phyloP scores from a whole-genome alignment of 129 eudicot species.

The Tagetes patula region DNA sequence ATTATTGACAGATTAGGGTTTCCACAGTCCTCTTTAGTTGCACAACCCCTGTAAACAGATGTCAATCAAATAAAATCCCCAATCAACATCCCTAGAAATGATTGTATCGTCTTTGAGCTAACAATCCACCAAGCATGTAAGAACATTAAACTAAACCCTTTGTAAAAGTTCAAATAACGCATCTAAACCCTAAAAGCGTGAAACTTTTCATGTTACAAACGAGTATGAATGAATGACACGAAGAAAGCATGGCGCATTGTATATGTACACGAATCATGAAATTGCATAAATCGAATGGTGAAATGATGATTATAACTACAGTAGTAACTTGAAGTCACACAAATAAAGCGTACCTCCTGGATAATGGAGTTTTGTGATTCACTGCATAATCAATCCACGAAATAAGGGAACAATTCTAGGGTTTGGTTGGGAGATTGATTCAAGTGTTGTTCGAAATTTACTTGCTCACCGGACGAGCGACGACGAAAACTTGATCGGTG shows the following conservation, averaged over 20 bases:
- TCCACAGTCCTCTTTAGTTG: neutral
- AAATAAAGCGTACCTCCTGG: neutral
- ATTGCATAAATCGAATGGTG: neutral
- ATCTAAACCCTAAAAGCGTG: slow-evolving; percentile 31
- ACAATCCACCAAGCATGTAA: slow-evolving; percentile 10
- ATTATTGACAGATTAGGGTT: slow-evolving; percentile 22
- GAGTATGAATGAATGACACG: neutral
- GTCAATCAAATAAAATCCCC: neutral
- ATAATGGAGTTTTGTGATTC: neutral
- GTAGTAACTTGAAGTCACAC: slow-evolving; percentile 21
- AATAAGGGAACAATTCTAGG: slow-evolving; percentile 18
- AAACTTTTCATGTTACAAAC: neutral
- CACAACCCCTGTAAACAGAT: neutral
- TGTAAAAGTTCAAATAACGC: neutral
- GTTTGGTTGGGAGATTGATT: neutral
- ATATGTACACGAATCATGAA: neutral
- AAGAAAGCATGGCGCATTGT: slow-evolving; percentile 1
- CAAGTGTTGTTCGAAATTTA: neutral
- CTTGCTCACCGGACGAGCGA: slow-evolving; percentile 20
- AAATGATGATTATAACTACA: neutral
- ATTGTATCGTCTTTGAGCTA: neutral
- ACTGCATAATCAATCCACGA: neutral
- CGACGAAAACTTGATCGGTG: slow-evolving; percentile 24
- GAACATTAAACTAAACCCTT: neutral
- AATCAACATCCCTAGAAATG: neutral